Conservation (phyloP, 2,329 filamentous ascomycete species). For the Hymenoscyphus repandus region DNA sequence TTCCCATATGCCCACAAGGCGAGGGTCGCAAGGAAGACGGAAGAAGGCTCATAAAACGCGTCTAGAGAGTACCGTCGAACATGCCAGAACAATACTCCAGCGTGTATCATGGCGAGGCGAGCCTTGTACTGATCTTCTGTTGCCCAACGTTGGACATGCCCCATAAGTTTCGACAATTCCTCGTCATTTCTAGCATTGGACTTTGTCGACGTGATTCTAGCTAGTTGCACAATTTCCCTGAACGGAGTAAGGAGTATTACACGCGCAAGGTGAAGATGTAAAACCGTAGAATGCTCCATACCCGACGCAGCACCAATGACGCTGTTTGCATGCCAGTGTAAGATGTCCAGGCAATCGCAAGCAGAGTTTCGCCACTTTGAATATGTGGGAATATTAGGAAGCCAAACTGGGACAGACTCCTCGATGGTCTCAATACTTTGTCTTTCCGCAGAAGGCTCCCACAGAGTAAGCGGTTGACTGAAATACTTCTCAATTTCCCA, state of each 20-base stretch:
- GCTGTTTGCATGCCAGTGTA: constrained; percentile 40
- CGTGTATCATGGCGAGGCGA: constrained; percentile 49
- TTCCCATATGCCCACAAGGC: constrained; percentile 40
- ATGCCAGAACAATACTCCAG: constrained; percentile 47
- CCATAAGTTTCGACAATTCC: constrained; percentile 24
- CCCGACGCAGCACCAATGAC: constrained; percentile 35
- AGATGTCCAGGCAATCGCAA: constrained; percentile 38
- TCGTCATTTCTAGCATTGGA: background rate
- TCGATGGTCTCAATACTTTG: constrained; percentile 31
- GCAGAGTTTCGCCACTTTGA: constrained; percentile 41
- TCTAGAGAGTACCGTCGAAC: constrained; percentile 43
- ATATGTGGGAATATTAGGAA: constrained; percentile 42
- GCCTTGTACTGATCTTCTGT: constrained; percentile 49
- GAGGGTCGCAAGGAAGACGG: constrained; percentile 41
- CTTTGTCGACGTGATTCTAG: constrained; percentile 8
- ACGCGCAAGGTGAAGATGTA: constrained; percentile 39
- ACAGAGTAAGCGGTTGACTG: constrained; percentile 39
- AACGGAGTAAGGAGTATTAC: constrained; percentile 37
- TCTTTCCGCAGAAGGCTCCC: constrained; percentile 39
- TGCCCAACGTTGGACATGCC: constrained; percentile 42
- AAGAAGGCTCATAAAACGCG: constrained; percentile 42
- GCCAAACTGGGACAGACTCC: constrained; percentile 37
- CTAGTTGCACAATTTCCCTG: constrained; percentile 19
- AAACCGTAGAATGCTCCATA: constrained; percentile 39
- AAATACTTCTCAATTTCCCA: constrained; percentile 44